Evolutionary conservation across 2,329 filamentous ascomycete species (phyloP), one percentile per base, ranked within the genome.

Genomic region (Colletotrichum lindemuthianum): DNA sequence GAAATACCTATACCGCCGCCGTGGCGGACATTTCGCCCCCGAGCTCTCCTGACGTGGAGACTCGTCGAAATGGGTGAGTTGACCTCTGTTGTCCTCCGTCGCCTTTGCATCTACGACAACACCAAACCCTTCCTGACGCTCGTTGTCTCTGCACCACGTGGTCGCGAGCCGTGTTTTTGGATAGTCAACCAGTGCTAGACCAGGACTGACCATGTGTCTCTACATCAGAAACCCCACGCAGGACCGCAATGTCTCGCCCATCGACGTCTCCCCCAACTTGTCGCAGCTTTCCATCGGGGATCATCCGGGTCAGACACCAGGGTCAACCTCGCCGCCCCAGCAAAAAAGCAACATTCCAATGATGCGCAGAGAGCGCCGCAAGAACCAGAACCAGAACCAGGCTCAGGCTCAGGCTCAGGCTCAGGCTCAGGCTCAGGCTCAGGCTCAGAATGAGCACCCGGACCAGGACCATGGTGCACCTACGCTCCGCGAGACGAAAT

Each of bases 1-100:
- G 39, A 43, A 60, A 53, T 45, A 48, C 39, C 8, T 67, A 67
- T 49, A n/a, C 34, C 45, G 60, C 60, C 51, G 60, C 60, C 40
- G 67, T 56, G 48, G 72, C 78, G 71, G 77, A 79, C 24, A 79
- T 88, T 66, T 87, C 85, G 10, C 85, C 85, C 56, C 84, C 84
- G 36, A 87, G 85, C 76, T 88, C 85, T 45, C 85, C 85, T 32
- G 85, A 87, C 60, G 70, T 77, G 9, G 70, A 73, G 49, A 73
- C 74, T 53, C 69, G 72, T 40, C 73, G 71, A 56, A 63, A 79
- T 69, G 73, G 69, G 82, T 85, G 77, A 80, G 83, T 81, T 40
- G 36, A 32, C 10, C 5, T 34, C 33, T 45, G 41, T 12, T 44
- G 47, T 54, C 37, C 15, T 33, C 50, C 48, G 37, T 33, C 40